A percentile compares a stretch with the other conserved stretches of the same genome.
These are phyloP conservation scores for Verticillium klebahnii DNA, from an alignment of 2,329 filamentous ascomycete species.

Conservation along the genomic window DNA sequence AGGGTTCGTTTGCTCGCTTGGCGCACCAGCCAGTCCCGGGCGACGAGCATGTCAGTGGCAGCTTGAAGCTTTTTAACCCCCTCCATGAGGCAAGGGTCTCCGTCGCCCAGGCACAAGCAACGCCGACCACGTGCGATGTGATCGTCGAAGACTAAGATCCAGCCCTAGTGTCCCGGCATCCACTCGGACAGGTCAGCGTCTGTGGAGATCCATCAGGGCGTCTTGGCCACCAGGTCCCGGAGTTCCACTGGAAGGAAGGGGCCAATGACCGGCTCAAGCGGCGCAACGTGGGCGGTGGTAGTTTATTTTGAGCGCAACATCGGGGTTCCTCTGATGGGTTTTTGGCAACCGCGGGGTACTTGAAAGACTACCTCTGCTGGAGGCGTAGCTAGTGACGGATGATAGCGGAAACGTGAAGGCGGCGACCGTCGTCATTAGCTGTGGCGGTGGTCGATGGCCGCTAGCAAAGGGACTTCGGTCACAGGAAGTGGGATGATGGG, in stretches of 20 bases:
- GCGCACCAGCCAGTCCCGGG: not conserved
- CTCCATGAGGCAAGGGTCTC: not conserved
- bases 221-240: not conserved
- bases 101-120: not conserved
- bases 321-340: not conserved
- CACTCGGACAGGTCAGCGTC: not conserved
- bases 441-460: not conserved
- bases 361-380: not conserved
- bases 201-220: not conserved
- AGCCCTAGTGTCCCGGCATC: not conserved
- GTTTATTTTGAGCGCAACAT: not conserved
- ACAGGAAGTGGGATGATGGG: no score
- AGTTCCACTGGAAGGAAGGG: not conserved
- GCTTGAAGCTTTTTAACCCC: not conserved
- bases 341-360: not conserved
- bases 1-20: not conserved
- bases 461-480: no score
- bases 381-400: no score
- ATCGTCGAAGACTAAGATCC: not conserved
- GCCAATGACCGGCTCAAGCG: not conserved
- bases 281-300: not conserved
- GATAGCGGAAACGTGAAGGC: not conserved
- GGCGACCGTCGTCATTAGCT: not conserved
- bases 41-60: not conserved
- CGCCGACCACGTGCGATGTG: not conserved